Evolutionary conservation across 2,329 filamentous ascomycete species (phyloP).

Genomic region (Pseudogymnoascus sp.): DNA sequence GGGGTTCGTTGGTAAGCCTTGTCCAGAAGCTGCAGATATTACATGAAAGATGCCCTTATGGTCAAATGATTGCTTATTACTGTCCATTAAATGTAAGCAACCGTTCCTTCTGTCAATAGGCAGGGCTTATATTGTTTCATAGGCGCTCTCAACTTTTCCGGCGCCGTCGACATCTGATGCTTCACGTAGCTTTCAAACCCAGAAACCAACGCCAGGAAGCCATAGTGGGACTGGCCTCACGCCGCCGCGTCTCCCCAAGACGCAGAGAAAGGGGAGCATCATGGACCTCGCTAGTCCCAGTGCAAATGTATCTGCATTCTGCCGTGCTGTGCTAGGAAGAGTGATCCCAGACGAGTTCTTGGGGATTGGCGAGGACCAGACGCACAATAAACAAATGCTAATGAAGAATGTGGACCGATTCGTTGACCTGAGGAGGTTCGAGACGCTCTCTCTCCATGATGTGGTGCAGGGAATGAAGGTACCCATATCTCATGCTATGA

Average conservation of each 20-base stretch:
- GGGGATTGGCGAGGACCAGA: conserved; percentile 47
- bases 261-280: conserved; percentile 33
- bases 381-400: conserved; percentile 53
- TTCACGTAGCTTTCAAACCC: background rate
- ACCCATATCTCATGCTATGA: conserved; percentile 15
- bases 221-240: conserved; percentile 11
- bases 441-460: conserved; percentile 71
- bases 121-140: background rate
- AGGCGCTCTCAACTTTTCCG: background rate
- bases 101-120: background rate
- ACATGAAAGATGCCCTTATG: conserved; percentile 70
- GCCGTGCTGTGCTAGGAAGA: conserved; percentile 62
- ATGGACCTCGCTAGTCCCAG: conserved; percentile 59
- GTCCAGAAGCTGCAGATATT: conserved; percentile 59
- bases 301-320: conserved; percentile 74
- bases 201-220: conserved; percentile 10
- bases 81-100: conserved; percentile 50
- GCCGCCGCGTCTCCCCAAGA: conserved; percentile 19
- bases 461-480: conserved; percentile 70
- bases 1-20: conserved; percentile 51
- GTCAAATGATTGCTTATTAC: conserved; percentile 69
- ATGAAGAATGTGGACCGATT: conserved; percentile 69
- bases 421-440: conserved; percentile 68
- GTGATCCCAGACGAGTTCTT: conserved; percentile 70
- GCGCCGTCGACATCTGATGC: background rate